These are phyloP conservation scores for Daedalea quercina DNA, from an alignment of 768 basidiomycete species.

Conservation along the genomic window DNA sequence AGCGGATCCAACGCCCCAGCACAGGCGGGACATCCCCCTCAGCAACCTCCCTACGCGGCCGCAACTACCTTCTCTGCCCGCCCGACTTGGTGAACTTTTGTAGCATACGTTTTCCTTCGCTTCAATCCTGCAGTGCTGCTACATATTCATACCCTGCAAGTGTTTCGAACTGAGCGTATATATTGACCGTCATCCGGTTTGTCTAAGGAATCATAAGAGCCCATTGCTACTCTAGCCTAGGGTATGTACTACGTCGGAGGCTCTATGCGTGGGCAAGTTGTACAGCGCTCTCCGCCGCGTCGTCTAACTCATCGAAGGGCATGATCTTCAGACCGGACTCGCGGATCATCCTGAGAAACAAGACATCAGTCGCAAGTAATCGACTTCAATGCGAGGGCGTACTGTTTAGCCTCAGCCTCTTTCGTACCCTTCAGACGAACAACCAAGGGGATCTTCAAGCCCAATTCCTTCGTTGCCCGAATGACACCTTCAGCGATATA, in stretches of 20 bases:
- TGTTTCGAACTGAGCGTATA: neutral
- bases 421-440: constrained; percentile 97
- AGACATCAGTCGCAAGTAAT: constrained; percentile 7
- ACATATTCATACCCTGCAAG: constrained; percentile 13
- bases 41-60: constrained; percentile 31
- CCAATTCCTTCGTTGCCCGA: constrained; percentile 90
- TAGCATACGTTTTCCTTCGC: constrained; percentile 6
- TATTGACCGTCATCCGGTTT: neutral
- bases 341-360: constrained; percentile 71
- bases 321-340: constrained; percentile 90
- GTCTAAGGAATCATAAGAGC: no score
- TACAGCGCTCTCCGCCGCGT: constrained; percentile 80
- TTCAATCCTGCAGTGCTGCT: constrained; percentile 8
- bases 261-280: constrained; percentile 44
- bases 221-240: no score
- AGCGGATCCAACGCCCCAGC: constrained; percentile 12
- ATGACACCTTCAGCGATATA: constrained; percentile 98
- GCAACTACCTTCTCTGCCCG: constrained; percentile 38
- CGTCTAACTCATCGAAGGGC: constrained; percentile 89
- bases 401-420: constrained; percentile 93
- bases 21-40: constrained; percentile 17
- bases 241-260: no score
- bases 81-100: constrained; percentile 40
- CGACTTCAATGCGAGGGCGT: constrained; percentile 24
- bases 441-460: constrained; percentile 78